These are phyloP conservation scores for Pseudoscleropodium purum DNA, from an alignment of 225 moss, liverwort and hornwort species.

Conservation along the genomic window DNA sequence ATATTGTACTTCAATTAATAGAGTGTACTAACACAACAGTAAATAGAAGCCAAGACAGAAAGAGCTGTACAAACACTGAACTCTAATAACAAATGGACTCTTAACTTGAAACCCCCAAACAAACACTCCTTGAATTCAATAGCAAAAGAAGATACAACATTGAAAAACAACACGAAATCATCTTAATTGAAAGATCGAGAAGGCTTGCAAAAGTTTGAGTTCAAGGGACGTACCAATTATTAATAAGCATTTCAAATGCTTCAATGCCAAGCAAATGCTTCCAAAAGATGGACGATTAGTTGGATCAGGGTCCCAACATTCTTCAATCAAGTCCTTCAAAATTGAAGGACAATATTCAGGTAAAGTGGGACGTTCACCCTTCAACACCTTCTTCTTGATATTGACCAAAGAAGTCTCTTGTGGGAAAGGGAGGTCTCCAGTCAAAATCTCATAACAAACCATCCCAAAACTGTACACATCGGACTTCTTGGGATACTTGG, in stretches of 20 bases:
- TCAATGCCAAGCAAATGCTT: not conserved
- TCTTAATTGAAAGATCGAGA: not conserved
- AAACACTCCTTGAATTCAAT: not conserved
- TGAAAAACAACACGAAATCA: not conserved
- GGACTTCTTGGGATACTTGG: not conserved
- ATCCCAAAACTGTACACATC: not conserved
- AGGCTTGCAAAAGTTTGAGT: too few species aligned
- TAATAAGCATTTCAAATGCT: not conserved
- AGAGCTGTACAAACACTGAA: rapidly evolving
- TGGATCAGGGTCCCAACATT: not conserved
- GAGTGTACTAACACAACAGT: not conserved
- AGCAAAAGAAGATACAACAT: not conserved
- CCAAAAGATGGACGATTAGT: not conserved
- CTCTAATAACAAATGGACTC: not conserved
- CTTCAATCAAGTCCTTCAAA: not conserved
- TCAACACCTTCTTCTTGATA: not conserved
- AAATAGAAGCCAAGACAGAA: not conserved
- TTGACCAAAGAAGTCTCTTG: rapidly evolving
- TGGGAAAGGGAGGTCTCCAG: not conserved
- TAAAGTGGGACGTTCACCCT: not conserved
- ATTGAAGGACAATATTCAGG: not conserved
- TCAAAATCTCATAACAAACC: not conserved
- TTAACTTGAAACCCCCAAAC: not conserved
- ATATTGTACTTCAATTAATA: not conserved
- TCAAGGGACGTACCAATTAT: not conserved